Percentiles rank a stretch among this genome's conserved stretches.
Conservation (phyloP, 345 rosid species). For the Gossypium thurberi region DNA sequence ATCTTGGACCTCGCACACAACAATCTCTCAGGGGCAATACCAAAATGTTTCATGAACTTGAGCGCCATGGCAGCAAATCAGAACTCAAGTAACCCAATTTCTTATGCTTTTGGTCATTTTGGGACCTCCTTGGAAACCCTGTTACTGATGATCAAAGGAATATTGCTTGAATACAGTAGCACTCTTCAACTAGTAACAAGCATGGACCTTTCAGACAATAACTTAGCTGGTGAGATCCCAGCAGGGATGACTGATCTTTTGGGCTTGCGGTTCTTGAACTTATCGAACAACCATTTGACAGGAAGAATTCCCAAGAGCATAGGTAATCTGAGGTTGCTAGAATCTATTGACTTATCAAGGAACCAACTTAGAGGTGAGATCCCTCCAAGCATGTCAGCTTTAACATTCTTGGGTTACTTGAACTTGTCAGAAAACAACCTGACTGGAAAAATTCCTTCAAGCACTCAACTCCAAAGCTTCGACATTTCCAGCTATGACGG, state of each 20-base stretch:
- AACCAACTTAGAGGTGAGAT: conserved; percentile 19
- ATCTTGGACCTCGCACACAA: conserved; percentile 15
- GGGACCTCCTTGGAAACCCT: background rate
- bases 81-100: background rate
- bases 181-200: conserved; percentile 13
- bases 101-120: background rate
- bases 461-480: conserved; percentile 21
- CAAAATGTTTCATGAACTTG: conserved; percentile 18
- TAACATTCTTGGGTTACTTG: conserved; percentile 19
- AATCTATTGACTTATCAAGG: conserved; percentile 17
- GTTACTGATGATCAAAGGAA: conserved; percentile 20
- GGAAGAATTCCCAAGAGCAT: conserved; percentile 19
- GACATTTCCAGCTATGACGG: conserved; percentile 12
- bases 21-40: conserved; percentile 9
- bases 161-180: conserved; percentile 14
- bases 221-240: conserved; percentile 12
- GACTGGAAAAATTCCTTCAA: conserved; percentile 18
- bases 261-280: conserved; percentile 18
- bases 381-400: conserved; percentile 11
- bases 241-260: conserved; percentile 12
- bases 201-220: conserved; percentile 21
- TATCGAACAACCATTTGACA: conserved; percentile 7
- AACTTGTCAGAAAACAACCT: conserved; percentile 18
- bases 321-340: conserved; percentile 16
- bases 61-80: background rate